phyloP scores from a whole-genome alignment of 306 rosid species.

The Cucurbita moschata region DNA sequence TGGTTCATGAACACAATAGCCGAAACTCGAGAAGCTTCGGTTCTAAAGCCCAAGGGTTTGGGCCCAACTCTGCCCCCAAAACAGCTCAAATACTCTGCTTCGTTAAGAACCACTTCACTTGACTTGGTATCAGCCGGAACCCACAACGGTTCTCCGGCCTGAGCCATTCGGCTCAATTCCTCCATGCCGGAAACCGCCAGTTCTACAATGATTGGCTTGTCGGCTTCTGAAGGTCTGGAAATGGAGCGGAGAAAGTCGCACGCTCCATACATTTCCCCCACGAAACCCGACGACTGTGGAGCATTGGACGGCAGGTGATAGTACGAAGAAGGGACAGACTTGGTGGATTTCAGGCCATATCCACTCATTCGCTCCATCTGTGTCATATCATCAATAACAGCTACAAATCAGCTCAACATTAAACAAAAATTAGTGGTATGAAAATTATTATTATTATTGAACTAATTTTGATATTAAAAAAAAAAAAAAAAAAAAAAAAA shows the following conservation, averaged over 20 bases:
- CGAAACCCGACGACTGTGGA: not conserved
- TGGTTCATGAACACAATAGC: constrained; percentile 39
- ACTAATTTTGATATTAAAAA: no score
- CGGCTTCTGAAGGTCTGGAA: constrained; percentile 27
- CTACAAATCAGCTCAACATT: not conserved
- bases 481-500: no score
- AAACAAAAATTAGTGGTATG: no score
- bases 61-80: constrained; percentile 3
- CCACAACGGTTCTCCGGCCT: constrained; percentile 55
- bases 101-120: constrained; percentile 16
- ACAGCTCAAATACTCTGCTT: constrained; percentile 31
- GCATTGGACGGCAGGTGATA: not conserved
- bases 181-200: constrained; percentile 57
- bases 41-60: not conserved
- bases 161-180: constrained; percentile 22
- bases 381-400: not conserved
- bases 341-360: not conserved
- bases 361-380: constrained; percentile 6
- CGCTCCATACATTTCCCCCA: constrained; percentile 1
- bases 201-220: constrained; percentile 38
- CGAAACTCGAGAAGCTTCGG: constrained; percentile 53
- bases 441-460: no score
- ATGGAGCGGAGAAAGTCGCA: constrained; percentile 7
- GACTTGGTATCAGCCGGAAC: constrained; percentile 1
- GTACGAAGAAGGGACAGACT: not conserved